These are phyloP conservation scores for Stipa capillata DNA, from an alignment of 176 grass and related monocot species.

Conservation along the genomic window DNA sequence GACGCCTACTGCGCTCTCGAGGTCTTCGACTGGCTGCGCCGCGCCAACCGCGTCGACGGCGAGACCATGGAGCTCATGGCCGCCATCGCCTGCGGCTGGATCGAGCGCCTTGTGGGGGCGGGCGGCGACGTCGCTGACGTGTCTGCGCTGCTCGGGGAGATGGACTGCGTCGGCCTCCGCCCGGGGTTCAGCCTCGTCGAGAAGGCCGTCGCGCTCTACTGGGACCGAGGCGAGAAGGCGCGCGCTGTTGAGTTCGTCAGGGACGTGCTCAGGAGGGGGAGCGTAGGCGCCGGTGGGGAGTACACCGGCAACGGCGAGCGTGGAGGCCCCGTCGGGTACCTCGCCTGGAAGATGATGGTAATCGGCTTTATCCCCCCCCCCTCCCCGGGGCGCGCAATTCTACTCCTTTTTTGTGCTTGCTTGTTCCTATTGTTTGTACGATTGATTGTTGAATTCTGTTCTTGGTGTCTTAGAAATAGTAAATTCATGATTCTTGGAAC, in stretches of 20 bases:
- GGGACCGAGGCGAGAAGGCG: slow-evolving; percentile 65
- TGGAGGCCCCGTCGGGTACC: slow-evolving; percentile 74
- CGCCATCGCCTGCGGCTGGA: slow-evolving; percentile 91
- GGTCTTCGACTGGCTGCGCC: slow-evolving; percentile 96
- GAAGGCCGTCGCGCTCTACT: slow-evolving; percentile 90
- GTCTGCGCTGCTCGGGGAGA: slow-evolving; percentile 71
- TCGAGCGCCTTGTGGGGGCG: slow-evolving; percentile 60
- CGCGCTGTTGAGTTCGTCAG: slow-evolving; percentile 75
- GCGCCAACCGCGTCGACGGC: slow-evolving; percentile 84
- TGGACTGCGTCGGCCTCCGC: slow-evolving; percentile 88
- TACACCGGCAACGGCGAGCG: slow-evolving; percentile 27
- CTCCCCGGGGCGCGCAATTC: no score
- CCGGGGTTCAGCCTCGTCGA: slow-evolving; percentile 94
- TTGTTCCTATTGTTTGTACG: background rate
- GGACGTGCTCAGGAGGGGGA: slow-evolving; percentile 68
- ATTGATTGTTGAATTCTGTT: background rate
- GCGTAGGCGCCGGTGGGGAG: slow-evolving; percentile 41
- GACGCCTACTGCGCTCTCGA: slow-evolving; percentile 95
- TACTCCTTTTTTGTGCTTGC: background rate
- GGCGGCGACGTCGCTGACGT: slow-evolving; percentile 64
- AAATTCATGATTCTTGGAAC: background rate
- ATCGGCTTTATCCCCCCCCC: background rate
- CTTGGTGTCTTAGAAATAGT: background rate
- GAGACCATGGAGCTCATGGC: slow-evolving; percentile 99
- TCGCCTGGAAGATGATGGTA: slow-evolving; percentile 97